Base-by-base conservation (phyloP, 352 stramenopile genomes). In the Pythium coloratum region DNA sequence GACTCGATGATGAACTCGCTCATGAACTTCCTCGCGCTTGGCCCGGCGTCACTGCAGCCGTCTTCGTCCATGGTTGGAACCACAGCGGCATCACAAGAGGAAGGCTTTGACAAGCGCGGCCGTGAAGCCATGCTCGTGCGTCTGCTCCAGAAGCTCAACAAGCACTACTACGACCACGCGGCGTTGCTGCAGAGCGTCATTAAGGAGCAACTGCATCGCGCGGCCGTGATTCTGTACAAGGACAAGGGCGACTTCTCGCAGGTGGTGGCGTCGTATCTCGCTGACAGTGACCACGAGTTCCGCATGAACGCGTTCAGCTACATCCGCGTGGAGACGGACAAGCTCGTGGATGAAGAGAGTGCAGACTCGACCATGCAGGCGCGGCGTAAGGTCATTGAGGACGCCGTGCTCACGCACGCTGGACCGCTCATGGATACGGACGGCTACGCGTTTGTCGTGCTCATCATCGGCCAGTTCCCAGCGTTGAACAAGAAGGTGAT, bases 351-450 rank as follows among this genome's bases (percentile, higher is more conserved):
- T 38, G 75, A 85, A 54, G 78, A 92, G 28, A 75, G 49, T 14
- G 69, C 74, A 0, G 73, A 61, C 38, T 70, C 51, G 10, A 46
- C 62, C 1, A 67, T 64, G 68, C 76, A 64, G 61, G 77, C 72
- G 30, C 82, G 80, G 30, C 84, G 80, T 12, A 90, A 89, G 62
- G 66, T 81, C 28, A 90, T 95, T 38, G 87, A 95, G 69, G 78
- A 91, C 12, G 87, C 86, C n/a, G 72, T 95, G 46, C 69, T 95
- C 13, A 78, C 67, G 18, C 84, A 95, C 62, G 82, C 85, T 1
- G 80, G 83, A 14, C 80, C 86, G 28, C 76, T 98, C 7, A 86
- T 98, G 69, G 87, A 95, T 54, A 87, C 96, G 7, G 92, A 98
- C 62, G 78, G 81, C 36, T 90, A 93, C 60, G 77, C 89, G 18